A percentile compares a stretch with the other conserved stretches of the same genome.
These are phyloP conservation scores for Lachancea cidri DNA, from an alignment of 805 yeast species.

Conservation along the genomic window DNA sequence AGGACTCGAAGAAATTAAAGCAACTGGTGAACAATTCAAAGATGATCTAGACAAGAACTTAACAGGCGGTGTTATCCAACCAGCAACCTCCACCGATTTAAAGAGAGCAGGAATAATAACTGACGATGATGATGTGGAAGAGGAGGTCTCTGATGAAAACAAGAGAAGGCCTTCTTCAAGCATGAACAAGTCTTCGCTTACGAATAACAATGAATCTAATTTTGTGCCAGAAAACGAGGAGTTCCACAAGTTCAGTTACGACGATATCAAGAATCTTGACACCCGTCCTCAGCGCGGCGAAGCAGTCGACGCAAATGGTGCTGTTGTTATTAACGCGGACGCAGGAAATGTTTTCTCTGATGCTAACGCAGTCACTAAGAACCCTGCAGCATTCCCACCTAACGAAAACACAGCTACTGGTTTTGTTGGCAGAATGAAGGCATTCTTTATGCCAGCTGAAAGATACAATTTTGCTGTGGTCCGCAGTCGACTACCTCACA, in stretches of 20 bases:
- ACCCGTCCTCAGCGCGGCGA: constrained; percentile 5
- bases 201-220: constrained; percentile 19
- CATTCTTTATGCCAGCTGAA: constrained; percentile 44
- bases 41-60: constrained; percentile 19
- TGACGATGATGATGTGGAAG: constrained; percentile 11
- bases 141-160: constrained; percentile 4
- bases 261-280: constrained; percentile 18
- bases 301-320: constrained; percentile 11
- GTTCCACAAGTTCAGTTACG: constrained; percentile 22
- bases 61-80: constrained; percentile 25
- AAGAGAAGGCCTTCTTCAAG: constrained; percentile 5
- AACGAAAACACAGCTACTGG: constrained; percentile 15
- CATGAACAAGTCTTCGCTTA: constrained; percentile 6
- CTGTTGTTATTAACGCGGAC: constrained; percentile 19
- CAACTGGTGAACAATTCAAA: constrained; percentile 40
- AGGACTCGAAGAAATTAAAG: constrained; percentile 53
- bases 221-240: constrained; percentile 27
- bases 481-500: constrained; percentile 36
- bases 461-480: constrained; percentile 42
- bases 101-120: constrained; percentile 27
- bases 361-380: constrained; percentile 17
- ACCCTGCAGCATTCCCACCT: constrained; percentile 25
- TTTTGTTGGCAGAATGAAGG: constrained; percentile 18
- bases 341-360: constrained; percentile 25
- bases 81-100: constrained; percentile 27